These are phyloP conservation scores for Aspergillus sp. DNA, from an alignment of 2,329 filamentous ascomycete genomes.

Conservation along the genomic window DNA sequence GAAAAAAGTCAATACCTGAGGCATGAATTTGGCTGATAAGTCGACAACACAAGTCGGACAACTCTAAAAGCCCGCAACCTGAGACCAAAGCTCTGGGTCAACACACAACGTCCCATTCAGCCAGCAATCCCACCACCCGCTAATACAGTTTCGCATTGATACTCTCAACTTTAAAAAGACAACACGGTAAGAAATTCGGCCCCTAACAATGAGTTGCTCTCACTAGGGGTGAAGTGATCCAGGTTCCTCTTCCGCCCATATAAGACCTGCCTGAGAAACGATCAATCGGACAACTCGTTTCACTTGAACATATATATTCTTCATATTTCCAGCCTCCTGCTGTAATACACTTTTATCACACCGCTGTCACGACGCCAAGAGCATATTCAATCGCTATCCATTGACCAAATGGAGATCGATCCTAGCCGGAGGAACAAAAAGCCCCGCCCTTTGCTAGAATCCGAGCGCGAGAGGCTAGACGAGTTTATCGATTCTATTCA, in stretches of 20 bases:
- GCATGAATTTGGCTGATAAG: neutral
- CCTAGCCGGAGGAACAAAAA: constrained; percentile 80
- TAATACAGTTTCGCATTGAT: neutral
- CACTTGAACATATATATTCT: too few relatives aligned
- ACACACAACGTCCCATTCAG: neutral
- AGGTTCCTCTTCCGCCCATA: too few relatives aligned
- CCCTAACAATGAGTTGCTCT: too few relatives aligned
- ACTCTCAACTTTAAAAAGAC: neutral
- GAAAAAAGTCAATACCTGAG: neutral
- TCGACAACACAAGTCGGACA: neutral
- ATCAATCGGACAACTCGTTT: too few relatives aligned
- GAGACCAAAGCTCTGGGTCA: neutral
- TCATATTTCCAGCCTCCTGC: too few relatives aligned
- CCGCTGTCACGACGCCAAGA: neutral
- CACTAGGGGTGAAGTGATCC: too few relatives aligned
- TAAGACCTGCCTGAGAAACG: too few relatives aligned
- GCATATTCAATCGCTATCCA: neutral
- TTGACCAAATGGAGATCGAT: constrained; percentile 61
- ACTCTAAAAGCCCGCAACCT: neutral
- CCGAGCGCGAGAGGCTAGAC: constrained; percentile 79
- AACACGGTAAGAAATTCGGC: too few relatives aligned
- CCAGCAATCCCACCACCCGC: neutral
- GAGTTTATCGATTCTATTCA: constrained; percentile 93
- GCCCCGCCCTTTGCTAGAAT: constrained; percentile 75
- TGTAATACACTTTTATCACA: too few relatives aligned